A percentile compares a stretch with the other conserved stretches of the same genome.
These are phyloP conservation scores for Collybiopsis luxurians DNA, from an alignment of 768 basidiomycete species.

Conservation along the genomic window DNA sequence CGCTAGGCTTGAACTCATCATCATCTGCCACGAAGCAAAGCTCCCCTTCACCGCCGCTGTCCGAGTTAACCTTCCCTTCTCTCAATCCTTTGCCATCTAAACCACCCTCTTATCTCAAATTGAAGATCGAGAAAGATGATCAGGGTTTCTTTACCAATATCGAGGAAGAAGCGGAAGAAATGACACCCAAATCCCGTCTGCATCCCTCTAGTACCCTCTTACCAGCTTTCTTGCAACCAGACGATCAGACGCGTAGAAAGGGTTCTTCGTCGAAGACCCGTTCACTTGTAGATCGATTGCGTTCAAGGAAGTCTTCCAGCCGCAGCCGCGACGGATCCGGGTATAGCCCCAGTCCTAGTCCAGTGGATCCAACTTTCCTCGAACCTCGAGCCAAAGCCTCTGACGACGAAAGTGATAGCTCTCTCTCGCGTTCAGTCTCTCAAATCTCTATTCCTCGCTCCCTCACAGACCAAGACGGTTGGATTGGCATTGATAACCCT, in stretches of 20 bases:
- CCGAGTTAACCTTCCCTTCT: slow-evolving; percentile 48
- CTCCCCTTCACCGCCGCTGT: slow-evolving; percentile 6
- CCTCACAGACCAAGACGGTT: slow-evolving; percentile 37
- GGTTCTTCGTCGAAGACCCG: slow-evolving; percentile 51
- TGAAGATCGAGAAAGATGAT: slow-evolving; percentile 51
- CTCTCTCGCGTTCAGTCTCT: not conserved
- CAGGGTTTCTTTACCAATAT: slow-evolving; percentile 47
- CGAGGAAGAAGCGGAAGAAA: slow-evolving; percentile 27
- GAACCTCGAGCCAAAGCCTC: slow-evolving; percentile 35
- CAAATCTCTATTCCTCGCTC: slow-evolving; percentile 20
- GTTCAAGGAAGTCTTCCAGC: slow-evolving; percentile 23
- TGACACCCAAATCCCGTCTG: slow-evolving; percentile 22
- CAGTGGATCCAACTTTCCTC: slow-evolving; percentile 28
- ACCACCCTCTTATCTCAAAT: slow-evolving; percentile 32
- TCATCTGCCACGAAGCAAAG: slow-evolving; percentile 11
- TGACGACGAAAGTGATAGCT: slow-evolving; percentile 31
- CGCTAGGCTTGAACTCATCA: slow-evolving; percentile 20
- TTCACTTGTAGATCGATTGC: slow-evolving; percentile 55
- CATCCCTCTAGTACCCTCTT: slow-evolving; percentile 31
- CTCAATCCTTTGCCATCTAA: slow-evolving; percentile 24
- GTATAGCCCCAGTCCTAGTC: slow-evolving; percentile 28
- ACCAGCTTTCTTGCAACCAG: slow-evolving; percentile 48
- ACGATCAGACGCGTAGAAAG: slow-evolving; percentile 29
- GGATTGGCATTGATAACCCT: slow-evolving; percentile 35
- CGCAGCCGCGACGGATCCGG: not conserved